Conservation (phyloP, 1,139 yeast species). For the Geotrichum fermentans region DNA sequence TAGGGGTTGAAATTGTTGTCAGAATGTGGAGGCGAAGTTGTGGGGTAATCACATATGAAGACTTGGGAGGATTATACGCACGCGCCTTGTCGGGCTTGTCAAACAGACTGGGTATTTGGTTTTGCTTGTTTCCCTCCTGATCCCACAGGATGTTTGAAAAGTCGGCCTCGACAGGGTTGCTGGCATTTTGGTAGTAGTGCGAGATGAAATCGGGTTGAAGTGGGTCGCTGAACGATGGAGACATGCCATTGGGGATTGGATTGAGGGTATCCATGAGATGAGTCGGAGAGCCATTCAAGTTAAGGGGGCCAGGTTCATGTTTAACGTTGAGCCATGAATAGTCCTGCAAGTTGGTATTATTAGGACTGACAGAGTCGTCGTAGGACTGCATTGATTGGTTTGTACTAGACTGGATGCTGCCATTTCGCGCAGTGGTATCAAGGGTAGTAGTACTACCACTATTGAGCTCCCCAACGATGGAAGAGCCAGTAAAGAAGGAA, state of each 20-base stretch:
- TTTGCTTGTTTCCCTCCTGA: conserved; percentile 17
- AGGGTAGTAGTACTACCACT: conserved; percentile 11
- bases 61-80: neutral
- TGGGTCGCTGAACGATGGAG: conserved; percentile 12
- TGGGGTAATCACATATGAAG: conserved; percentile 51
- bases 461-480: conserved; percentile 1
- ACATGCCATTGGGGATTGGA: conserved; percentile 5
- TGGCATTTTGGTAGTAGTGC: neutral
- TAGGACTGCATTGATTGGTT: conserved; percentile 6
- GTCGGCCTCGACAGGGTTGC: conserved; percentile 12
- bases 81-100: conserved; percentile 4
- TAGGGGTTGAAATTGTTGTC: conserved; percentile 50
- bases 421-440: conserved; percentile 7
- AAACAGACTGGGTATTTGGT: conserved; percentile 12
- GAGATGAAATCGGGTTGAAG: neutral
- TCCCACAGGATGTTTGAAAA: conserved; percentile 16
- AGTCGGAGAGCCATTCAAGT: conserved; percentile 7
- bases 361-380: conserved; percentile 16
- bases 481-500: neutral
- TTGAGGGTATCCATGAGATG: conserved; percentile 4
- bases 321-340: conserved; percentile 20
- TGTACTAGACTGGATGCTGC: conserved; percentile 10
- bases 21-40: conserved; percentile 62
- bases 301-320: conserved; percentile 13
- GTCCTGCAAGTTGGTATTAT: conserved; percentile 15